Conservation (phyloP, 176 grass and related monocot species). For the Leersia perrieri region DNA sequence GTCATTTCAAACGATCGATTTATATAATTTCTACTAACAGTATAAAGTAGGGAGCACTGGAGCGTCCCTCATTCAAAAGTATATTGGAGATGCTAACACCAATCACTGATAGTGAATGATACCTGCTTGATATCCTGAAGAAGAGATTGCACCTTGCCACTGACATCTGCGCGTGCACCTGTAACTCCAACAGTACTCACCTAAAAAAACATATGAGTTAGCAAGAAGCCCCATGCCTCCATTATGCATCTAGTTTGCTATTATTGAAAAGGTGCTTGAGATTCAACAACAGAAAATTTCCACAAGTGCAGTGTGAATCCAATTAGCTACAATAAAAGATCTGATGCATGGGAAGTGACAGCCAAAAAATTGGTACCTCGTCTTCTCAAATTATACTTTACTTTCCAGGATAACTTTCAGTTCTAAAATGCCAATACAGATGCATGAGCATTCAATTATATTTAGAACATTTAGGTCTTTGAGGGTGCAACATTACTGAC, state of each 20-base stretch:
- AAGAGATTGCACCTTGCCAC: slow-evolving; percentile 72
- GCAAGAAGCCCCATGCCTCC: background rate
- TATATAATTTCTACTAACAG: too few relatives aligned
- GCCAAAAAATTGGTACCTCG: background rate
- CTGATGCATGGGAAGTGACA: background rate
- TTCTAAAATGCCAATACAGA: background rate
- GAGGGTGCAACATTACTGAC: background rate
- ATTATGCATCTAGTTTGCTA: slow-evolving; percentile 16
- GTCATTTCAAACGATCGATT: too few relatives aligned
- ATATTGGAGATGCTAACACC: background rate
- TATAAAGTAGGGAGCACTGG: too few relatives aligned
- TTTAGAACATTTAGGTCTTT: background rate
- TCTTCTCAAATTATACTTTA: slow-evolving; percentile 4
- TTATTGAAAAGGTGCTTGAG: background rate
- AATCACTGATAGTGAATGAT: background rate
- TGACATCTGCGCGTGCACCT: slow-evolving; percentile 72
- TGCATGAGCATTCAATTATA: background rate
- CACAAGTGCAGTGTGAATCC: background rate
- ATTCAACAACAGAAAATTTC: background rate
- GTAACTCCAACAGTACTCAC: slow-evolving; percentile 95
- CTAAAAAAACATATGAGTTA: slow-evolving; percentile 44
- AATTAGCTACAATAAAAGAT: slow-evolving; percentile 11
- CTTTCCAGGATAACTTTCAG: slow-evolving; percentile 7
- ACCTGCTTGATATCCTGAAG: slow-evolving; percentile 95
- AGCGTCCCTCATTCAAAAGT: too few relatives aligned